A percentile compares a stretch with the other conserved stretches of the same genome.
Conservation (phyloP, 2,329 filamentous ascomycete species). For the Fusarium xylarioides region DNA sequence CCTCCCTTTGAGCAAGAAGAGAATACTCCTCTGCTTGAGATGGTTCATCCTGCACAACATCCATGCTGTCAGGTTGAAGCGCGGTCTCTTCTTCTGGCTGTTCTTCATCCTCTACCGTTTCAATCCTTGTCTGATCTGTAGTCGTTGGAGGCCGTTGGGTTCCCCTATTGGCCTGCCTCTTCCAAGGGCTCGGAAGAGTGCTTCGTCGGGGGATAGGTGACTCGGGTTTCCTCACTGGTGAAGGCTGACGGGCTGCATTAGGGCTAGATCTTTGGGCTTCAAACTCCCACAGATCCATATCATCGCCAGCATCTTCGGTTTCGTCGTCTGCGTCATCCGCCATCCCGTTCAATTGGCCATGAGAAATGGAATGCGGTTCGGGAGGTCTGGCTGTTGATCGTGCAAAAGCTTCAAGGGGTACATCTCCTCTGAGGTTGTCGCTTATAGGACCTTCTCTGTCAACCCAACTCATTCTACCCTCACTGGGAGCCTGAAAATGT, state of each 20-base stretch:
- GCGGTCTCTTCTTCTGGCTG: slow-evolving; percentile 1
- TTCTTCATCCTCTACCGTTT: not conserved
- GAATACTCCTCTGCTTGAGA: slow-evolving; percentile 55
- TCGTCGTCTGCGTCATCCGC: slow-evolving; percentile 30
- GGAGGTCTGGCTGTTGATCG: not conserved
- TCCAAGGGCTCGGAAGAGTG: slow-evolving; percentile 54
- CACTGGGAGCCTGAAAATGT: slow-evolving; percentile 44
- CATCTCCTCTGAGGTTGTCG: slow-evolving; percentile 48
- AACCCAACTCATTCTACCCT: slow-evolving; percentile 57
- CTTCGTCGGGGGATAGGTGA: slow-evolving; percentile 33
- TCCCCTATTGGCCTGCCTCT: slow-evolving; percentile 35
- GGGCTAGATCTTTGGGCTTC: slow-evolving; percentile 62
- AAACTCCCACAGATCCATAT: slow-evolving; percentile 65
- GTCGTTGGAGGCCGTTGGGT: slow-evolving; percentile 16
- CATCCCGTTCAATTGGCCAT: slow-evolving; percentile 22
- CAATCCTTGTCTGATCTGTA: not conserved
- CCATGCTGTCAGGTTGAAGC: slow-evolving; percentile 16
- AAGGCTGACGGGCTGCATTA: slow-evolving; percentile 41
- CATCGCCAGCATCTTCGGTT: slow-evolving; percentile 48
- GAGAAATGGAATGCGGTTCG: not conserved
- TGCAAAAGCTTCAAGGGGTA: slow-evolving; percentile 45
- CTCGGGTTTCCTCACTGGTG: slow-evolving; percentile 41
- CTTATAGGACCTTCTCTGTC: slow-evolving; percentile 51
- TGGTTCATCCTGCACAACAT: slow-evolving; percentile 23
- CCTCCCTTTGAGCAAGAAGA: slow-evolving; percentile 49